A percentile compares a stretch with the other conserved stretches of the same genome.
These are phyloP conservation scores for Hordeum pubiflorum DNA, from an alignment of 202 grass and related monocot species.

Conservation along the genomic window DNA sequence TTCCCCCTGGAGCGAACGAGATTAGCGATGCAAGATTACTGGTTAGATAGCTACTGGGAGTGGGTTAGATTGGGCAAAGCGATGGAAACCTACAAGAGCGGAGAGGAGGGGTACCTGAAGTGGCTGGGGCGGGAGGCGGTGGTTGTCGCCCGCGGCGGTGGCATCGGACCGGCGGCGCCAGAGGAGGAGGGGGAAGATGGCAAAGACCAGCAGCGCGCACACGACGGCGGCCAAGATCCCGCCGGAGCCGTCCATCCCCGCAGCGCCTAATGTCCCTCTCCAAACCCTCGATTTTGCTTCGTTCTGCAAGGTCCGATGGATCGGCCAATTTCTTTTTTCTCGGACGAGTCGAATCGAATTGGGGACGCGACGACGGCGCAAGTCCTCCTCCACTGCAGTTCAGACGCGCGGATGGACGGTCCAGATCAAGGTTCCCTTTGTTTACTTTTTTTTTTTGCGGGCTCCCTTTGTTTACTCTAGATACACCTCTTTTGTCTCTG, in stretches of 20 bases:
- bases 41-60: neutral
- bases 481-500: too few relatives aligned
- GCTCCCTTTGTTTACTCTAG: too few relatives aligned
- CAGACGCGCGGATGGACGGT: neutral
- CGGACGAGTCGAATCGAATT: neutral
- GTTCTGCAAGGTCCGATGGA: neutral
- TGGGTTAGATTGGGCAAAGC: neutral
- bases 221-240: conserved; percentile 49
- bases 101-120: conserved; percentile 23
- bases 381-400: neutral
- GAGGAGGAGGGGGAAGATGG: conserved; percentile 62
- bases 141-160: conserved; percentile 1
- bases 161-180: conserved; percentile 66
- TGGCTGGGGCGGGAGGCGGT: conserved; percentile 43
- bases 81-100: neutral
- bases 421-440: neutral
- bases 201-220: conserved; percentile 51
- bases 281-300: conserved; percentile 4
- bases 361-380: neutral
- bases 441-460: neutral
- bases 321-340: neutral
- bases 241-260: conserved; percentile 46
- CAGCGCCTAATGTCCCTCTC: neutral
- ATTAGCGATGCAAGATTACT: neutral
- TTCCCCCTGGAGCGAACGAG: conserved; percentile 40